Conservation (phyloP, 805 yeast species). For the Suhomyces sp. region DNA sequence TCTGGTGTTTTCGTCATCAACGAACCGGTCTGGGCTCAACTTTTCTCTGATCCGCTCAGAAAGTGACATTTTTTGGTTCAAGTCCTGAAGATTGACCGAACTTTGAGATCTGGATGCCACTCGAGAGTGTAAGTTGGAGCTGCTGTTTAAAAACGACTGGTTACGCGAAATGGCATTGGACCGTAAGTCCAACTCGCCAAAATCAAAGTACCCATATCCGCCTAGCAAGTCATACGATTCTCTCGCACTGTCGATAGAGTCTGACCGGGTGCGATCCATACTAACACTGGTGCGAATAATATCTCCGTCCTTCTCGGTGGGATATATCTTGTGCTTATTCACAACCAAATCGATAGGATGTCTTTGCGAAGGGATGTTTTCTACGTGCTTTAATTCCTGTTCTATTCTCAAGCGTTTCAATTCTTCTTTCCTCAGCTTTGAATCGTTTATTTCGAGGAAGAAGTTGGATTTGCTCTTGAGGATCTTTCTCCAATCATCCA, state of each 20-base stretch:
- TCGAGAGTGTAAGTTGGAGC: conserved; percentile 21
- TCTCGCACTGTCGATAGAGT: conserved; percentile 16
- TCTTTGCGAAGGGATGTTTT: conserved; percentile 16
- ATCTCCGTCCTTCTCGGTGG: conserved; percentile 8
- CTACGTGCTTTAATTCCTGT: conserved; percentile 31
- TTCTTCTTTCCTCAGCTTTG: conserved; percentile 31
- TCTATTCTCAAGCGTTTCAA: conserved; percentile 34
- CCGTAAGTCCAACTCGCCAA: conserved; percentile 61
- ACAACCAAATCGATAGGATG: conserved; percentile 19
- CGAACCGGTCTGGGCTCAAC: conserved; percentile 19
- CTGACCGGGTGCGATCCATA: not conserved
- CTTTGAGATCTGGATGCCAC: conserved; percentile 18
- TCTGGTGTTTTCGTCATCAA: conserved; percentile 1
- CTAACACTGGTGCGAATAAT: not conserved
- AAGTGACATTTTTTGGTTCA: conserved; percentile 30
- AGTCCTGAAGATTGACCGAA: conserved; percentile 25
- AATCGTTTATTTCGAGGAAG: conserved; percentile 28
- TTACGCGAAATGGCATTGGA: conserved; percentile 36
- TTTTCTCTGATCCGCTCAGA: conserved; percentile 39
- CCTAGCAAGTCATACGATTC: conserved; percentile 51
- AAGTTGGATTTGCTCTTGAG: conserved; percentile 38
- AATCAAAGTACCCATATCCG: conserved; percentile 85
- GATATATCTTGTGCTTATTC: conserved; percentile 2
- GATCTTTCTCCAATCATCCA: conserved; percentile 55
- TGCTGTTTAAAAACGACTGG: conserved; percentile 27